Evolutionary conservation across 352 stramenopile species (phyloP), one percentile per base, ranked within the genome.

Genomic region (Phytopythium chamaehyphon): DNA sequence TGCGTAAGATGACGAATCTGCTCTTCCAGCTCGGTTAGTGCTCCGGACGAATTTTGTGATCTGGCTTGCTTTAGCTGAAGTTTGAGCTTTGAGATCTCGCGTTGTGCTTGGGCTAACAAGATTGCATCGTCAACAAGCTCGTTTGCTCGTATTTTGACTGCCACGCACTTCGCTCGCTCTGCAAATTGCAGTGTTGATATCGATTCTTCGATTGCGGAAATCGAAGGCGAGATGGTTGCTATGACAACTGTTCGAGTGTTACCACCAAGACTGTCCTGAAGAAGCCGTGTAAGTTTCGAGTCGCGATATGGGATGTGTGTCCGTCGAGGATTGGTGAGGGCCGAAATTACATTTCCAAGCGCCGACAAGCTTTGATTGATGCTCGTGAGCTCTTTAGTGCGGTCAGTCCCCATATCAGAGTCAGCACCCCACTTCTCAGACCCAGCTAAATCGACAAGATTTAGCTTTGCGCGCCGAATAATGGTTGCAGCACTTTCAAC

Each of bases 301-400:
- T 99, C 96, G 16, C 97, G 84, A 55, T 99, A 99, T 15, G 96
- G 95, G 33, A 99, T 83, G 55, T 98, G 89, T 4, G 69, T 82
- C 36, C 81, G 66, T 43, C 72, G 73, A 2, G 71, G 61, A 24
- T 92, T 81, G 7, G 73, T 76, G 18, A 97, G 71, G 3, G 87
- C 88, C 0, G 85, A 78, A 50, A 97, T 96, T 45, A 91, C 88
- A 47, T 95, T 91, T 7, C 92, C 92, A 9, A 98, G 67, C 14
- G 86, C 88, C 26, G 88, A 95, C 1, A 98, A 58, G 59, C 77
- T 96, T 28, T 93, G 81, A 59, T 98, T 98, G 52, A 98, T 98
- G 47, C 83, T 93, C 23, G 78, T 96, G 52, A 97, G 70, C 57
- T 97, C 90, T 22, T 81, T 88, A 47, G 86, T 76, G 22, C 86